Evolutionary conservation across 768 basidiomycete genomes (phyloP).

Genomic region (Mrakia hoshinonis): DNA sequence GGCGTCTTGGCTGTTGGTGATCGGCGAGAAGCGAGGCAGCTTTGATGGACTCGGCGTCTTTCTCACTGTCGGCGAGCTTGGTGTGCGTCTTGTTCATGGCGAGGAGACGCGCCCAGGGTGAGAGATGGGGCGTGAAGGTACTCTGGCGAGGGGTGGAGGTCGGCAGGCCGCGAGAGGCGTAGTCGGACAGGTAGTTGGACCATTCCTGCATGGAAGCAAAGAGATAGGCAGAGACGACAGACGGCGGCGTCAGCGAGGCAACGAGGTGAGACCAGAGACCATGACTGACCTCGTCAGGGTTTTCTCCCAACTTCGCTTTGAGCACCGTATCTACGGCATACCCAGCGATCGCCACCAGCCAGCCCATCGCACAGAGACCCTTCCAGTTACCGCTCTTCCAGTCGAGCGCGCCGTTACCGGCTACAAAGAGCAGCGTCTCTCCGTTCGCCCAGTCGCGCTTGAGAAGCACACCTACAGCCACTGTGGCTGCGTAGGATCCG

Average conservation of each 20-base stretch:
- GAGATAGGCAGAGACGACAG: not conserved
- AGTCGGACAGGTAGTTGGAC: not conserved
- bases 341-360: not conserved
- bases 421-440: not conserved
- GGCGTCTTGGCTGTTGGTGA: not conserved
- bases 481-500: not conserved
- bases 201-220: not conserved
- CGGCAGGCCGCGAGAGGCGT: not conserved
- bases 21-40: not conserved
- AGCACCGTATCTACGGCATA: not conserved
- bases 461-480: not conserved
- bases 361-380: not conserved
- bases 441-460: not conserved
- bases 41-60: not conserved
- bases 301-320: constrained; percentile 1
- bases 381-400: not conserved
- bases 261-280: not conserved
- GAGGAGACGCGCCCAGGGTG: not conserved
- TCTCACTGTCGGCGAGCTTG: not conserved
- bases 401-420: not conserved
- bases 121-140: constrained; percentile 5
- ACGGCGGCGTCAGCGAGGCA: not conserved
- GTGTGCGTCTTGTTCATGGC: not conserved
- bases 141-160: not conserved
- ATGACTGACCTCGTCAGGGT: not conserved